Conservation (phyloP, 1,284 basidiomycete genomes). For the Apiotrichum sp. region DNA sequence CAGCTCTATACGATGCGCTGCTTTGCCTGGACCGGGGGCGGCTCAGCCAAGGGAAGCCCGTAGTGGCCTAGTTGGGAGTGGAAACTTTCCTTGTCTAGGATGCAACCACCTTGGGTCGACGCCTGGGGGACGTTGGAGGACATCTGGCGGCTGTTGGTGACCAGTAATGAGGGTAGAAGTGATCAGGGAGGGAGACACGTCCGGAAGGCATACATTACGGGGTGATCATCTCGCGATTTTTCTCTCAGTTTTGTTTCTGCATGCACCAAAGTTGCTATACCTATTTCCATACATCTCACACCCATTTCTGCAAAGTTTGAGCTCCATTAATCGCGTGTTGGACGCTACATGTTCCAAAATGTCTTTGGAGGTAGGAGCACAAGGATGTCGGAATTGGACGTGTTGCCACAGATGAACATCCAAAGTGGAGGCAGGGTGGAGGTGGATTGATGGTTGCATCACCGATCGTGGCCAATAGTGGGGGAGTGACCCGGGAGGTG, state of each 20-base stretch:
- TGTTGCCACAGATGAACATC: not conserved
- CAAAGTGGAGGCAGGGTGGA: not conserved
- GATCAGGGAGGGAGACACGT: not conserved
- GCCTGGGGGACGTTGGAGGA: not conserved
- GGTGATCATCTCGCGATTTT: not conserved
- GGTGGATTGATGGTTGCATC: not conserved
- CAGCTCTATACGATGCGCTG: no score
- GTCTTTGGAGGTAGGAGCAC: not conserved
- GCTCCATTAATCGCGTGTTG: not conserved
- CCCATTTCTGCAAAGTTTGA: not conserved
- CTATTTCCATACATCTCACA: not conserved
- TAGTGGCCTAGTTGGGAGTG: not conserved
- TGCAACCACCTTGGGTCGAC: not conserved
- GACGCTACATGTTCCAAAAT: not conserved
- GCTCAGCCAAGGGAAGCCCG: no score
- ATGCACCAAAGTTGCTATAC: not conserved
- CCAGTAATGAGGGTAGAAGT: not conserved
- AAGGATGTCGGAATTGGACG: not conserved
- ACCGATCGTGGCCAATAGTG: no score
- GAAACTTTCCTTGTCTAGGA: not conserved
- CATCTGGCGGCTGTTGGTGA: not conserved
- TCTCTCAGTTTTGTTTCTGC: no score
- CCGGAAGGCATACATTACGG: not conserved
- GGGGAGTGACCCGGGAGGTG: no score
- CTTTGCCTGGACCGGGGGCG: no score